These are phyloP conservation scores for Jacaranda mimosifolia DNA, from an alignment of 257 asterid genomes.

Conservation along the genomic window DNA sequence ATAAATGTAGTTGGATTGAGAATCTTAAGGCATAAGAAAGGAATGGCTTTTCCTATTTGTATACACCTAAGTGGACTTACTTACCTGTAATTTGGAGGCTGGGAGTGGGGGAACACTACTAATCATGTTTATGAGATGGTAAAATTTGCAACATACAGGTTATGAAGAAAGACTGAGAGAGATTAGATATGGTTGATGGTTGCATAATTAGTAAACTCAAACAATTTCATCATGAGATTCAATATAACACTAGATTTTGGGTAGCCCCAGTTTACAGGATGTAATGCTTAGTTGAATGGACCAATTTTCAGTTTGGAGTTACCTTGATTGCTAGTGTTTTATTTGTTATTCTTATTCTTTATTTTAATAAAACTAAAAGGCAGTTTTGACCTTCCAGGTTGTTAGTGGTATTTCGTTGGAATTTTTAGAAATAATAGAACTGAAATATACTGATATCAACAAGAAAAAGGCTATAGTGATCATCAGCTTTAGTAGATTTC, in stretches of 20 bases:
- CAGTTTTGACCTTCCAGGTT: neutral
- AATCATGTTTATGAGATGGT: neutral
- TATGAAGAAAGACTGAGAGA: neutral
- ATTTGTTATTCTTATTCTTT: neutral
- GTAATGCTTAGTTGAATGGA: neutral
- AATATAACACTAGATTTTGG: neutral
- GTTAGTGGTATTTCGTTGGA: neutral
- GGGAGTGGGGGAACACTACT: neutral
- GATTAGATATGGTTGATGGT: neutral
- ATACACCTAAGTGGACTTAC: conserved; percentile 1
- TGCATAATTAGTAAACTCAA: neutral
- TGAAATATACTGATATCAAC: neutral
- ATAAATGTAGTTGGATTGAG: neutral
- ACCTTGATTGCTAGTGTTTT: neutral
- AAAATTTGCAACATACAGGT: neutral
- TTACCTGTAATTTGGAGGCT: neutral
- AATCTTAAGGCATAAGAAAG: neutral
- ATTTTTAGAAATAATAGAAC: neutral
- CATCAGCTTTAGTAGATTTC: neutral
- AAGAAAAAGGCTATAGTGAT: neutral
- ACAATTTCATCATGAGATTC: neutral
- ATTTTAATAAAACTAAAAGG: neutral
- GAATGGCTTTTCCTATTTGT: conserved; percentile 15
- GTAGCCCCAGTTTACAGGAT: neutral
- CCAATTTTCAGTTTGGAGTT: neutral